These are phyloP conservation scores for Solanum chilense DNA, from an alignment of 257 asterid species.

Conservation along the genomic window DNA sequence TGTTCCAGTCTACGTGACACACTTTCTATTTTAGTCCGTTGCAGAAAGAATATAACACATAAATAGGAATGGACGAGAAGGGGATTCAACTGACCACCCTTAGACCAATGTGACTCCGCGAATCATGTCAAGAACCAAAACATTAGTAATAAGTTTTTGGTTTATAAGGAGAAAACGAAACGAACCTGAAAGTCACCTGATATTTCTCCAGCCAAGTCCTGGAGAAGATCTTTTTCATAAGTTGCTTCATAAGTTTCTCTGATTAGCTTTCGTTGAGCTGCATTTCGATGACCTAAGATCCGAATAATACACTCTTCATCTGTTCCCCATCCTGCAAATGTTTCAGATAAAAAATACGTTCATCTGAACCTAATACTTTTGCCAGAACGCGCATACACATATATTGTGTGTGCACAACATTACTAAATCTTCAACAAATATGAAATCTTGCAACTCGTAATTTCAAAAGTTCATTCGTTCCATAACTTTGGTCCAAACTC, in stretches of 20 bases:
- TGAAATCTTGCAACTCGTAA: not conserved
- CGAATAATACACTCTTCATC: conserved; percentile 48
- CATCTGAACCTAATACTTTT: not conserved
- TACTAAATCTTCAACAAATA: not conserved
- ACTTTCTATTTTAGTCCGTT: not conserved
- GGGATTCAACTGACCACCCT: not conserved
- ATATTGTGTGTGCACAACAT: too few species aligned
- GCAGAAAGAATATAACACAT: not conserved
- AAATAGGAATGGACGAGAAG: not conserved
- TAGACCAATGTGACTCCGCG: too few species aligned
- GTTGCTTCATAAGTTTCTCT: conserved; percentile 50
- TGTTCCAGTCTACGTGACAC: not conserved
- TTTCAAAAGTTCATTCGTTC: not conserved
- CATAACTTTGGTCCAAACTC: not conserved
- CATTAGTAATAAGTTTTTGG: not conserved
- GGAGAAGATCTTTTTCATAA: conserved; percentile 70
- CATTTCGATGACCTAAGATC: conserved; percentile 80
- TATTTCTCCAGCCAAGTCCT: conserved; percentile 66
- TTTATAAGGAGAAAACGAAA: not conserved
- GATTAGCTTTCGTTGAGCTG: conserved; percentile 56
- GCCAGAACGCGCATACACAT: not conserved
- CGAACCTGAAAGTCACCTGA: conserved; percentile 45
- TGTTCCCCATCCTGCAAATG: conserved; percentile 65
- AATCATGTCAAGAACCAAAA: too few species aligned
- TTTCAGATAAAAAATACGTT: not conserved